Evolutionary conservation across 2,329 filamentous ascomycete species (phyloP).

Genomic region (Diplocarpon rosae): DNA sequence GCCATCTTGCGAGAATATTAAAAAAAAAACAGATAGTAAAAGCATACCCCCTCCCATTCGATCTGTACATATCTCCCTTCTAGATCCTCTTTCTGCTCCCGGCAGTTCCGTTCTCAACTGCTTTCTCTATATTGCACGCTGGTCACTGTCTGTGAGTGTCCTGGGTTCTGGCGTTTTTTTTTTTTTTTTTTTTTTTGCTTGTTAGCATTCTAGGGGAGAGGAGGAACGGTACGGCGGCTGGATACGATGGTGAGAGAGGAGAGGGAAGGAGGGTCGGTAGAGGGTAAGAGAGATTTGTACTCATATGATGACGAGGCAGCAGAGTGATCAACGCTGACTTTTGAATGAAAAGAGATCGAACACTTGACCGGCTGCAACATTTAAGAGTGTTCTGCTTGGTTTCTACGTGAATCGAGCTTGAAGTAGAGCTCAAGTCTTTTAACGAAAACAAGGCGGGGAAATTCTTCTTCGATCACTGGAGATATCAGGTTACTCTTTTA

Average conservation of each 20-base stretch:
- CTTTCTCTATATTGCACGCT: background rate
- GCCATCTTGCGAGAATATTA: background rate
- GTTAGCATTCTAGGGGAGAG: slow-evolving; percentile 1
- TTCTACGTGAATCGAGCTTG: too few species aligned
- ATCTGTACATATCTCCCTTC: slow-evolving; percentile 2
- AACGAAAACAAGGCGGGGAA: too few species aligned
- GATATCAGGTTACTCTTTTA: too few species aligned
- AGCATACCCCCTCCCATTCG: background rate
- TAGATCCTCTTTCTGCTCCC: background rate
- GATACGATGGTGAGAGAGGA: background rate
- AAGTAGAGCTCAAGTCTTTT: too few species aligned
- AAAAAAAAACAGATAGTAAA: background rate
- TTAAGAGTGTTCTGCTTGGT: too few species aligned
- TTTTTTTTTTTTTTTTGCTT: too few species aligned
- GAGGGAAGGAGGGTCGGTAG: background rate
- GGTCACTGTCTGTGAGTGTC: slow-evolving; percentile 1
- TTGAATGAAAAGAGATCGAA: slow-evolving; percentile 1
- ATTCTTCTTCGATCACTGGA: too few species aligned
- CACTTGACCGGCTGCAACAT: too few species aligned
- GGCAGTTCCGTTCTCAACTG: slow-evolving; percentile 3
- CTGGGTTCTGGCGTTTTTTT: slow-evolving; percentile 1
- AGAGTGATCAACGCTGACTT: background rate
- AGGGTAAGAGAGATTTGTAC: slow-evolving; percentile 1
- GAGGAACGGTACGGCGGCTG: background rate
- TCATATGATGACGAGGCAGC: slow-evolving; percentile 4